phyloP scores from a whole-genome alignment of 2,329 filamentous ascomycete genomes.

The Cladosporium sp. region DNA sequence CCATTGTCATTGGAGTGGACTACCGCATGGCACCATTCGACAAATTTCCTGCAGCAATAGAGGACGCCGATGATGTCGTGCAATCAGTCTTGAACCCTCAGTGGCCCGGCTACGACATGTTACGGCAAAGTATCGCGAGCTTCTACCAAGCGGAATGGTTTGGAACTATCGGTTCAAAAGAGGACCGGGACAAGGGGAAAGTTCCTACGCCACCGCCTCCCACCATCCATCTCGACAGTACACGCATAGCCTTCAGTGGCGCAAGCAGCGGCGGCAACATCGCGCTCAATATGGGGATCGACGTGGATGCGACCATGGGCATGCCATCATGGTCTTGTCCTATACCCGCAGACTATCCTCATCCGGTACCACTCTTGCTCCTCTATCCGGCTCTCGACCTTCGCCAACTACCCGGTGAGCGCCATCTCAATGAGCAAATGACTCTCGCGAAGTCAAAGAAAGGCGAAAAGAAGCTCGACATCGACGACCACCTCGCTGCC shows the following conservation, averaged over 20 bases:
- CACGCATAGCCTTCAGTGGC: constrained; percentile 40
- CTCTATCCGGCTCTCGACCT: constrained; percentile 43
- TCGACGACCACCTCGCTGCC: constrained; percentile 36
- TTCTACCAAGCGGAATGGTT: constrained; percentile 16
- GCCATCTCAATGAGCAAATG: constrained; percentile 31
- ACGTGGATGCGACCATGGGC: constrained; percentile 26
- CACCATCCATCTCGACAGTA: constrained; percentile 34
- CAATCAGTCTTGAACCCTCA: constrained; percentile 38
- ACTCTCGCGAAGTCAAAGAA: constrained; percentile 31
- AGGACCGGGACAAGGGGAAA: constrained; percentile 14
- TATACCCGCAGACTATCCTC: constrained; percentile 32
- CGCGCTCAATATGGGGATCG: constrained; percentile 41
- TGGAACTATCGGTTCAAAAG: constrained; percentile 15
- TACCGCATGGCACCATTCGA: constrained; percentile 47
- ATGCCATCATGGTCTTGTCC: constrained; percentile 35
- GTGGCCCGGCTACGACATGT: constrained; percentile 30
- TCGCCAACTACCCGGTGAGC: constrained; percentile 38
- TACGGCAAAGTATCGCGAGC: constrained; percentile 31
- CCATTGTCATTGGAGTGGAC: constrained; percentile 44
- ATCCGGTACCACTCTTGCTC: constrained; percentile 37
- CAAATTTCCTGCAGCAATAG: constrained; percentile 44
- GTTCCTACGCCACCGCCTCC: constrained; percentile 13
- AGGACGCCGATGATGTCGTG: constrained; percentile 46
- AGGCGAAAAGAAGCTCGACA: constrained; percentile 23
- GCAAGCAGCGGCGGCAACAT: constrained; percentile 47